Evolutionary conservation across 331 rosid genomes (phyloP).

Genomic region (Rhamnella rubrinervis): DNA sequence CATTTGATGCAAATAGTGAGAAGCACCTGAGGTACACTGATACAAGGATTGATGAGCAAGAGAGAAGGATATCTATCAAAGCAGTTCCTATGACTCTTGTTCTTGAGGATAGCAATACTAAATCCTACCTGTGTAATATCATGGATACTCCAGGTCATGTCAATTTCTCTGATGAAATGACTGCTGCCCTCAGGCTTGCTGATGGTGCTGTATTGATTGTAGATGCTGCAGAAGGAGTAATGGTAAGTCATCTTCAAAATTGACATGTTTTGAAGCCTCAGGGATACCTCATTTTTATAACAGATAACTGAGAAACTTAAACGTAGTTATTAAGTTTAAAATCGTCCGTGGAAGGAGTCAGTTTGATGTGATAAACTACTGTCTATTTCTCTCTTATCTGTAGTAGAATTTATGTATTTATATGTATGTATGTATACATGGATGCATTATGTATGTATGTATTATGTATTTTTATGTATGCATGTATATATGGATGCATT

Average conservation of each 20-base stretch:
- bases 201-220: slow-evolving; percentile 92
- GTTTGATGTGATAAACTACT: not conserved
- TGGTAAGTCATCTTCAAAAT: slow-evolving; percentile 41
- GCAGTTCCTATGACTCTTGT: slow-evolving; percentile 94
- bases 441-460: not conserved
- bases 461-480: not conserved
- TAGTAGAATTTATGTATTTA: too few species aligned
- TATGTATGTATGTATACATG: too few species aligned
- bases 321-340: not conserved
- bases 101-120: slow-evolving; percentile 80
- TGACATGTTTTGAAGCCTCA: not conserved
- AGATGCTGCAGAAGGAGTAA: slow-evolving; percentile 96
- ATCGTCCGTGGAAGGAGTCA: not conserved
- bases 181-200: slow-evolving; percentile 90
- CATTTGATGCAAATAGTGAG: slow-evolving; percentile 71
- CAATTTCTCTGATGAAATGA: slow-evolving; percentile 96
- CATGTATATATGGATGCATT: too few species aligned
- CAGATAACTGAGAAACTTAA: not conserved
- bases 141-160: slow-evolving; percentile 97
- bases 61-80: slow-evolving; percentile 85
- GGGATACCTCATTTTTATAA: not conserved
- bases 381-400: too few species aligned
- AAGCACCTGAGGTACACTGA: slow-evolving; percentile 73
- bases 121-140: slow-evolving; percentile 81
- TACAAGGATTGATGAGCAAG: slow-evolving; percentile 90